phyloP scores from a whole-genome alignment of 2,329 filamentous ascomycete genomes.

The Beauveria brongniartii region DNA sequence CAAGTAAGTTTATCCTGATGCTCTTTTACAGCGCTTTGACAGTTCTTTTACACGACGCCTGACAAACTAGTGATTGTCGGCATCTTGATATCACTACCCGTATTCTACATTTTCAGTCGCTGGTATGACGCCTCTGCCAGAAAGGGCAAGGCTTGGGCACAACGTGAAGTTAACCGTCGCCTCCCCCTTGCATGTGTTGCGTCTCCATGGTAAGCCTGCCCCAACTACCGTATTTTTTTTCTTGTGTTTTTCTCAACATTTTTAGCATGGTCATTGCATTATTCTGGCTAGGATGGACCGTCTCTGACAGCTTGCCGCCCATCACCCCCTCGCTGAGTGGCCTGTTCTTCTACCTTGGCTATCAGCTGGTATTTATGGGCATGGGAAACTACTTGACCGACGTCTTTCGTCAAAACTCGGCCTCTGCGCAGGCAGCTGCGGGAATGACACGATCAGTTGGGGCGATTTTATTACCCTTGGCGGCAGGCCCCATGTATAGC shows the following conservation, averaged over 20 bases:
- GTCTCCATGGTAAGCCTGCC: constrained; percentile 48
- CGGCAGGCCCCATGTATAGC: constrained; percentile 24
- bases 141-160: constrained; percentile 23
- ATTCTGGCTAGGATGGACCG: constrained; percentile 55
- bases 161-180: constrained; percentile 26
- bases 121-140: constrained; percentile 20
- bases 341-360: constrained; percentile 34
- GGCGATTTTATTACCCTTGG: constrained; percentile 25
- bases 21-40: no score
- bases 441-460: constrained; percentile 26
- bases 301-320: constrained; percentile 26
- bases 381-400: constrained; percentile 29
- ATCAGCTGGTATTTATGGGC: constrained; percentile 27
- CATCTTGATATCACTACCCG: constrained; percentile 16
- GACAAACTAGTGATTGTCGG: constrained; percentile 22
- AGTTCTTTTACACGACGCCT: background rate
- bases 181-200: constrained; percentile 44
- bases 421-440: constrained; percentile 27
- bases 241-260: constrained; percentile 21
- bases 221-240: constrained; percentile 27
- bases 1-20: constrained; percentile 29
- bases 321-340: constrained; percentile 31
- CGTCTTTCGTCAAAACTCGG: constrained; percentile 24
- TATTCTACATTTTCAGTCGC: constrained; percentile 21
- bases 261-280: constrained; percentile 45